Base-by-base conservation (phyloP, 129 eudicot genomes). In the Escallonia herrerae region DNA sequence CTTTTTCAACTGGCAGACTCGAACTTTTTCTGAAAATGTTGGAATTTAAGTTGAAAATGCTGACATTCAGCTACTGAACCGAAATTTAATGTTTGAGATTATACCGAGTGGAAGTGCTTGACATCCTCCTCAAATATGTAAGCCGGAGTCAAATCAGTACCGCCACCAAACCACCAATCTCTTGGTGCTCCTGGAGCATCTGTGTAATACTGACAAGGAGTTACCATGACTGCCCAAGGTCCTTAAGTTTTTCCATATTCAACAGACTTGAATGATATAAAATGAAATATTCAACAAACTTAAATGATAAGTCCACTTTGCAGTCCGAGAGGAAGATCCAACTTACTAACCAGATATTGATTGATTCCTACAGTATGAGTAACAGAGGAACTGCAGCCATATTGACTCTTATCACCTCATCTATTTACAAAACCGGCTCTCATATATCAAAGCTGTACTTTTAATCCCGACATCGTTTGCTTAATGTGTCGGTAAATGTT, bases 131-230 rank as follows among this genome's bases (percentile, higher is more conserved):
- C 97, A 72, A 89, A 86, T 64, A 94, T 82, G 81, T 94, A 94
- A 62, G 99, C 88, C 63, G 99, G 99, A 40, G 97, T 94, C 77
- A 89, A 73, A 80, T 94, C 99, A 40, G 99, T 94, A 70, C 99
- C 99, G 15, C 99, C 99, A 54, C 97, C 99, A 68, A 94, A 94
- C 99, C 99, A 94, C 99, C 99, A 94, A 40, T 80, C 86, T 43
- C 95, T 80, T 52, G 99, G 99, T 53, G 99, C 99, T 69, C 99
- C 99, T 5, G 99, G 95, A 80, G 94, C 76, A 84, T 94, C 99
- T 94, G 83, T 63, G 64, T 14, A 58, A n/a, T 44, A 38, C 65
- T 40, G 37, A 48, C 56, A 42, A 68, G 45, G 49, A 76, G 43
- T n/a, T 44, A 37, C 60, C 7, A 40, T 3, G 39, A 42, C 38